Evolutionary conservation across 768 basidiomycete genomes (phyloP).

Genomic region (Auricularia sp.): DNA sequence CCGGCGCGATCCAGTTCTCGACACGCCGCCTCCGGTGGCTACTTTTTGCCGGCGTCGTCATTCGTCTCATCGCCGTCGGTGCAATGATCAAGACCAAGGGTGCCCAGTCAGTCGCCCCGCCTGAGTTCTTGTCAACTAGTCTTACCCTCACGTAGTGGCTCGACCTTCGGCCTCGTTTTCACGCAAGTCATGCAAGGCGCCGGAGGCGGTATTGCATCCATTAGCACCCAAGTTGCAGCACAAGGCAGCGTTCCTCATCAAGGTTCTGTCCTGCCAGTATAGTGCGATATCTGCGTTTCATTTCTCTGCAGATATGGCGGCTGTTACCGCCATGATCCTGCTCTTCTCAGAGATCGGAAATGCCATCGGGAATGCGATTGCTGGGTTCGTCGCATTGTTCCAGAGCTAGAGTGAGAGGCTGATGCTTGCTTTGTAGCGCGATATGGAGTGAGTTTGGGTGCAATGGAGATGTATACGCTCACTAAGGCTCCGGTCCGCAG

Average conservation of each 20-base stretch:
- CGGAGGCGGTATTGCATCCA: slow-evolving; percentile 61
- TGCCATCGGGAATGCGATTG: slow-evolving; percentile 50
- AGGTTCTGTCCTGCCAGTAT: neutral
- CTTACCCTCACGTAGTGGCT: slow-evolving; percentile 8
- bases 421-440: neutral
- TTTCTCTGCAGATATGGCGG: slow-evolving; percentile 41
- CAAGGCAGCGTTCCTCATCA: slow-evolving; percentile 56
- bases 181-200: slow-evolving; percentile 65
- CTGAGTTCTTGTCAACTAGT: neutral
- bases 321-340: slow-evolving; percentile 57
- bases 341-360: slow-evolving; percentile 62
- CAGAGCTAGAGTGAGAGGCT: slow-evolving; percentile 1
- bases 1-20: slow-evolving; percentile 46
- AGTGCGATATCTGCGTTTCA: neutral
- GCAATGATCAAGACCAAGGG: slow-evolving; percentile 67
- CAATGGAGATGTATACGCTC: neutral
- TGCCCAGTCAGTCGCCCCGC: slow-evolving; percentile 19
- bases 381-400: slow-evolving; percentile 27
- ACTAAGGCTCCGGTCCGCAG: neutral
- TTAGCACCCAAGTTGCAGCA: slow-evolving; percentile 47
- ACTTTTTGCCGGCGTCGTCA: slow-evolving; percentile 45
- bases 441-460: neutral
- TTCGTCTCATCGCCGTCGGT: slow-evolving; percentile 54
- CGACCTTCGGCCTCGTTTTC: slow-evolving; percentile 35
- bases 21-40: slow-evolving; percentile 32